Evolutionary conservation across 371 early-diverging fungal species (phyloP).

Genomic region (Zychaea mexicana): DNA sequence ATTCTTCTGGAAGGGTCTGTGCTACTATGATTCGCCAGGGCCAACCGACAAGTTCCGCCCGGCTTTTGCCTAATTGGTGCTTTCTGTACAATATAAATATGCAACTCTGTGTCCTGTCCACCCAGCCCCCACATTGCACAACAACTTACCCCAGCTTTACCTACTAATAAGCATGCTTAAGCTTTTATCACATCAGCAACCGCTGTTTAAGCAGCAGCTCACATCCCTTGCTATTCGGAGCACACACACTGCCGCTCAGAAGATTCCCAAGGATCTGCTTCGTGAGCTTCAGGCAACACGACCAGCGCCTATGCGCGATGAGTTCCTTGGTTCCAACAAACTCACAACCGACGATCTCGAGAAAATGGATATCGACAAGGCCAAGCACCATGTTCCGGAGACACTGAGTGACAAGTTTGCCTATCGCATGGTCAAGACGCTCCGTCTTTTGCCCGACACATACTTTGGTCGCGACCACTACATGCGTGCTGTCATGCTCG

Average conservation of each 20-base stretch:
- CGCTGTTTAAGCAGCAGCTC: not conserved
- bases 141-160: no score
- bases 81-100: not conserved
- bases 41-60: not conserved
- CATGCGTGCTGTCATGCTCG: constrained; percentile 85
- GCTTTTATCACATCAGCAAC: not conserved
- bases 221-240: not conserved
- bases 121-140: no score
- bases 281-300: constrained; percentile 42
- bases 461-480: constrained; percentile 82
- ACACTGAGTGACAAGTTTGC: constrained; percentile 70
- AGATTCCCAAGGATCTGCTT: constrained; percentile 38
- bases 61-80: not conserved
- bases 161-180: no score
- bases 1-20: not conserved
- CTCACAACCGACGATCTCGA: constrained; percentile 65
- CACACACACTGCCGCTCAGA: not conserved
- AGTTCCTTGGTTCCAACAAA: constrained; percentile 54
- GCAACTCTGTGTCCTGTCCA: no score
- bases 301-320: constrained; percentile 74
- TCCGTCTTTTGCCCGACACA: constrained; percentile 74
- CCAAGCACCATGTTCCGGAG: constrained; percentile 64
- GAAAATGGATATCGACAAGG: constrained; percentile 61
- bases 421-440: constrained; percentile 63
- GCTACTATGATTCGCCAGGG: not conserved